A percentile compares a stretch with the other conserved stretches of the same genome.
These are phyloP conservation scores for Colletotrichum siamense DNA, from an alignment of 2,329 filamentous ascomycete genomes.

Conservation along the genomic window DNA sequence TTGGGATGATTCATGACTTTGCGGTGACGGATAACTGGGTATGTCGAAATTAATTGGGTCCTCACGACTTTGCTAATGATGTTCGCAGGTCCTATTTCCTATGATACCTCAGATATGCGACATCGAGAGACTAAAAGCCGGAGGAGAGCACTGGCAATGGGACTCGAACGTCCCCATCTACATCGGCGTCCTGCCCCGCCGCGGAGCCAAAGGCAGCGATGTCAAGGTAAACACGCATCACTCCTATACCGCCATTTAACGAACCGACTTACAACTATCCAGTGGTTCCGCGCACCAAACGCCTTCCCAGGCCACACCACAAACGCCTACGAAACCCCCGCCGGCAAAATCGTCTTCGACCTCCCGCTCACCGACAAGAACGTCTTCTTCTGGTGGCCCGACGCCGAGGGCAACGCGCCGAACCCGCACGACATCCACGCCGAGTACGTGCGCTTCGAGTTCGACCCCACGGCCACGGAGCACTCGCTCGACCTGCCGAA, in stretches of 20 bases:
- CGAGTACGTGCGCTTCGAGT: conserved; percentile 20
- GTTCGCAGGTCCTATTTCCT: neutral
- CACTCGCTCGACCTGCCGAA: conserved; percentile 1
- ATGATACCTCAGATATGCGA: conserved; percentile 11
- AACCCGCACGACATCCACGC: conserved; percentile 30
- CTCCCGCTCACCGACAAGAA: conserved; percentile 41
- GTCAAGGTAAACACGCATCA: neutral
- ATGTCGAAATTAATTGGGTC: neutral
- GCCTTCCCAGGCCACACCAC: conserved; percentile 39
- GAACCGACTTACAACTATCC: too few species aligned
- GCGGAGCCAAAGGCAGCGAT: conserved; percentile 5
- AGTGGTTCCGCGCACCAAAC: conserved; percentile 43
- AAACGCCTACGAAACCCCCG: conserved; percentile 40
- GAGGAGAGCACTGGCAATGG: conserved; percentile 46
- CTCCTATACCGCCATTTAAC: fast-evolving
- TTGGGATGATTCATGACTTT: conserved; percentile 47
- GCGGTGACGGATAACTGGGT: conserved; percentile 46
- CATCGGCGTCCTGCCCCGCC: conserved; percentile 3
- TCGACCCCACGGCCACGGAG: neutral
- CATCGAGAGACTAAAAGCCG: conserved; percentile 32
- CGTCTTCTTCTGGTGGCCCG: conserved; percentile 48
- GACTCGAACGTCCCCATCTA: conserved; percentile 23
- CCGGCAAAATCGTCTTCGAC: conserved; percentile 37
- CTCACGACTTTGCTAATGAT: neutral
- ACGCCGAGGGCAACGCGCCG: conserved; percentile 37